Base-by-base conservation (phyloP, 2,329 filamentous ascomycete species). In the Verticillium klebahnii region DNA sequence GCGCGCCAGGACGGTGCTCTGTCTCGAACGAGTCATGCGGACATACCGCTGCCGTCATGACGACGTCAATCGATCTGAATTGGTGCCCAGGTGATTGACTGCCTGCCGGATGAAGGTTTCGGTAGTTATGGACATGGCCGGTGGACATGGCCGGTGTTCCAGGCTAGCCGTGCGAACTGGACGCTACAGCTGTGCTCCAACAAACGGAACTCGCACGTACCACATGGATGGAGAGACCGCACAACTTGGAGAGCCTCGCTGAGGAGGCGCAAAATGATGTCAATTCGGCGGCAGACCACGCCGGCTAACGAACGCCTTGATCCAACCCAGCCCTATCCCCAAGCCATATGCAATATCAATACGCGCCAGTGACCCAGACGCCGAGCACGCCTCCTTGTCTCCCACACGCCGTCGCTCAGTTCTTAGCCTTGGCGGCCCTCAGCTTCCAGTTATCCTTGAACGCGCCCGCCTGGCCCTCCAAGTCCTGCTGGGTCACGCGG, bases 401-500 rank as follows among this genome's bases (percentile, higher is more conserved):
- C 29, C 29, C 29, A 29, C 29, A 29, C n/a, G 25, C 50, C 15
- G 50, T n/a, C 14, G 19, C 14, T 56, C 54, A 56, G 14, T 6
- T 25, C 54, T 32, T 56, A 2, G 54, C 29, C n/a, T 34, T 57
- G 56, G 25, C 34, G 14, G 74, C 69, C 52, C 86, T 82, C 66
- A 84, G 80, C 76, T 97, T 97, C 89, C 93, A 97, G 15, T 87
- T 88, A 34, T 89, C 85, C 67, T 90, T 87, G 67, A 98, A 94
- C n/a, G 76, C 80, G 40, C 82, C 84, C 32, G 90, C 90, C 0
- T 85, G 82, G 2, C 78, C 82, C 56, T 93, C 82, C 37, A 99
- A 81, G 71, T 99, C 93, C 62, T 91, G 82, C 75, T 97, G 87
- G 0, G 87, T 90, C 12, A 99, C 92, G 1, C 87, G 88, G 70